Conservation (phyloP, 345 rosid genomes). For the Mallotus nudiflorus region DNA sequence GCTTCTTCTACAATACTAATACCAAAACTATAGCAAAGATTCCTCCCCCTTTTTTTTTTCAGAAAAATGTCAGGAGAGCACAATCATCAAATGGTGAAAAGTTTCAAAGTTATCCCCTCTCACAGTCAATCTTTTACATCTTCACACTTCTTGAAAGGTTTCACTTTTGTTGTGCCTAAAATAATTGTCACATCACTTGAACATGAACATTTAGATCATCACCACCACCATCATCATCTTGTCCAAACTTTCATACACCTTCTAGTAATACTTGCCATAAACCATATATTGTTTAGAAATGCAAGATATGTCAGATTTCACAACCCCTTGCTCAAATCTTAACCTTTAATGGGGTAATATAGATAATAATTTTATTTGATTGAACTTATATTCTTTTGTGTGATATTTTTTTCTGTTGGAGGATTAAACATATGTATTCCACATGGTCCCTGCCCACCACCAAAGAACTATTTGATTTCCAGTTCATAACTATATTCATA, state of each 20-base stretch:
- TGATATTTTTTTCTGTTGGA: not conserved
- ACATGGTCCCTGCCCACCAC: not conserved
- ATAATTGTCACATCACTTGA: no score
- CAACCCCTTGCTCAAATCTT: not conserved
- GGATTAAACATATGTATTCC: no score
- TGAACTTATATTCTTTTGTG: not conserved
- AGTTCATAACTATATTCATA: not conserved
- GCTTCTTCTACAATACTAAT: not conserved
- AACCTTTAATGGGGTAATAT: not conserved
- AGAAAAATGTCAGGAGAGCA: slow-evolving; percentile 2
- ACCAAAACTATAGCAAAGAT: not conserved
- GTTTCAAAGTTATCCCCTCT: not conserved
- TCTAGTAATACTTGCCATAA: no score
- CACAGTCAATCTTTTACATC: not conserved
- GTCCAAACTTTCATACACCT: no score
- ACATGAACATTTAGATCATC: no score
- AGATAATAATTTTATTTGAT: not conserved
- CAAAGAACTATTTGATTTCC: not conserved
- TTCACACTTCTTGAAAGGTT: not conserved
- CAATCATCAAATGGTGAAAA: not conserved
- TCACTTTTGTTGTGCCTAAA: not conserved
- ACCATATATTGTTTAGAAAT: no score
- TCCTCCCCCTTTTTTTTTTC: not conserved
- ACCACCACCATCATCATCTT: no score
- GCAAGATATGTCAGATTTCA: not conserved